Conservation (phyloP, 2,329 filamentous ascomycete species). For the Waltergamsia citrina region DNA sequence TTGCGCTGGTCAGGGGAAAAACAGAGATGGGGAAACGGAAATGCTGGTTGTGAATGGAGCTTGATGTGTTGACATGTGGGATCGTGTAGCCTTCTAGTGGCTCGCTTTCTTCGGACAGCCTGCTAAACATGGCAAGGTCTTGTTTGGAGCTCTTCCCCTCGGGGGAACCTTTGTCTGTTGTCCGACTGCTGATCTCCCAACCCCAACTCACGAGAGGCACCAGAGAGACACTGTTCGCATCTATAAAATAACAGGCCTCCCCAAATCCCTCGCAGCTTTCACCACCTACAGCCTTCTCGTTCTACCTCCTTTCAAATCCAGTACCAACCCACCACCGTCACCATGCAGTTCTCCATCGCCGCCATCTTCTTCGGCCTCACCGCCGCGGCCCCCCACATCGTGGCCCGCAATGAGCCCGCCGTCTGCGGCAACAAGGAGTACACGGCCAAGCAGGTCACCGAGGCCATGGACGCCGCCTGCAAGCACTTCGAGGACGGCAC, state of each 20-base stretch:
- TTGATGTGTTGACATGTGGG: too few species aligned
- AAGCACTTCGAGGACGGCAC: slow-evolving; percentile 7
- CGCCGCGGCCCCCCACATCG: slow-evolving; percentile 15
- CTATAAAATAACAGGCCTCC: neutral
- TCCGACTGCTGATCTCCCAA: neutral
- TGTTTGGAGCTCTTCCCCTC: neutral
- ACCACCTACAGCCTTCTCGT: neutral
- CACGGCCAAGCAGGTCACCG: slow-evolving; percentile 13
- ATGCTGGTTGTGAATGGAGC: too few species aligned
- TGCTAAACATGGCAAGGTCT: neutral
- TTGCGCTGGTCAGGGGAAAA: too few species aligned
- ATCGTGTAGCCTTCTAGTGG: too few species aligned
- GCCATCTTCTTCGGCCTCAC: slow-evolving; percentile 15
- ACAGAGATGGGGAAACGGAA: too few species aligned
- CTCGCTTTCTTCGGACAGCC: too few species aligned
- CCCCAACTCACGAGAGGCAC: too few species aligned
- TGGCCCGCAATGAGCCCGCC: slow-evolving; percentile 12
- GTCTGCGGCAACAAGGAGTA: slow-evolving; percentile 19
- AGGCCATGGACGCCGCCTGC: slow-evolving; percentile 14
- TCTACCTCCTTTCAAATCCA: neutral
- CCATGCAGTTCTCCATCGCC: slow-evolving; percentile 15
- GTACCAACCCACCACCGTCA: neutral
- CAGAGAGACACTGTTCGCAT: too few species aligned
- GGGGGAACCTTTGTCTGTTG: neutral
- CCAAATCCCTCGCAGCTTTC: too few species aligned